A percentile compares a stretch with the other conserved stretches of the same genome.
Conservation (phyloP, 352 stramenopile genomes). For the Phytopythium delawarense region DNA sequence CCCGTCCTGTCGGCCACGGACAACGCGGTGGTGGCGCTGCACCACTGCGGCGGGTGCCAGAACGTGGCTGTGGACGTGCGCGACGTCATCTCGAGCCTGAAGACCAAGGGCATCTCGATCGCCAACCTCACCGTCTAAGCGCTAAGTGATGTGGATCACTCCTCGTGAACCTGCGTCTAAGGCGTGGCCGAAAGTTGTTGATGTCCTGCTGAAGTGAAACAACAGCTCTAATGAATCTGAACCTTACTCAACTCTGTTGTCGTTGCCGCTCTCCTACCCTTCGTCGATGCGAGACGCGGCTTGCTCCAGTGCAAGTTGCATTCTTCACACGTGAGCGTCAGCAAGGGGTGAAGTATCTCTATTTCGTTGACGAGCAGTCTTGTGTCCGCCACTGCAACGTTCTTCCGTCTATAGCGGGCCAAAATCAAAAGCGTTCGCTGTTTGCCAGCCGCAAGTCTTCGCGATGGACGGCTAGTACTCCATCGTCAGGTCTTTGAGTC, state of each 20-base stretch:
- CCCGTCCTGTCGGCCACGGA: conserved; percentile 51
- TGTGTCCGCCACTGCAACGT: neutral
- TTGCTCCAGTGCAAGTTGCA: no score
- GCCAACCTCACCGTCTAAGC: conserved; percentile 20
- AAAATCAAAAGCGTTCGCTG: neutral
- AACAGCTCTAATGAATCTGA: no score
- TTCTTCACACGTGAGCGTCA: neutral
- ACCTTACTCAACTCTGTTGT: no score
- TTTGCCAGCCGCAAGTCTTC: neutral
- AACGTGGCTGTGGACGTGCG: conserved; percentile 59
- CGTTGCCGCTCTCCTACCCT: no score
- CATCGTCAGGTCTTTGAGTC: conserved; percentile 41
- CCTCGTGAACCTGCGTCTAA: no score
- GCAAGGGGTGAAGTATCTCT: neutral
- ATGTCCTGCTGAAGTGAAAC: no score
- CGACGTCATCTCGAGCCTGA: conserved; percentile 43
- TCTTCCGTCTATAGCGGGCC: neutral
- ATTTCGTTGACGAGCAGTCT: neutral
- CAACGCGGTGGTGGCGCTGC: conserved; percentile 65
- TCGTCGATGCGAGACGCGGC: no score
- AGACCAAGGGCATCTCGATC: conserved; percentile 20
- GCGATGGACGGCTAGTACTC: conserved; percentile 27
- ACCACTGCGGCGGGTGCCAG: conserved; percentile 71
- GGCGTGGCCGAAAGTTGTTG: no score
- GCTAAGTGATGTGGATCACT: neutral